phyloP scores from a whole-genome alignment of 352 stramenopile species.

The Salisapilia sapeloensis region DNA sequence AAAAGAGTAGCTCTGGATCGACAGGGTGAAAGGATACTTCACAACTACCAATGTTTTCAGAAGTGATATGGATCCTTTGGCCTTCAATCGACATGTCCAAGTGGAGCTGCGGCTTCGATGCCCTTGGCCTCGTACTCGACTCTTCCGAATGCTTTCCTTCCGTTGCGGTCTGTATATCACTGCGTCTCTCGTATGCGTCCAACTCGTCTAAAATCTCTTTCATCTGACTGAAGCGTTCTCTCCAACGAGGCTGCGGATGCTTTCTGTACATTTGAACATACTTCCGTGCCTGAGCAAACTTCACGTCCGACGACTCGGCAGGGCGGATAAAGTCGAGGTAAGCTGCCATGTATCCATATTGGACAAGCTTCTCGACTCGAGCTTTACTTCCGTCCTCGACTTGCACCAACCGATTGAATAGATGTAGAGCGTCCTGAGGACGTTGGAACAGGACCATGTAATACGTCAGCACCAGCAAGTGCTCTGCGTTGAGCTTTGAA shows the following conservation, averaged over 20 bases:
- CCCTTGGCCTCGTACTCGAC: no score
- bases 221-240: constrained; percentile 20
- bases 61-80: constrained; percentile 9
- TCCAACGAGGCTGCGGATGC: constrained; percentile 24
- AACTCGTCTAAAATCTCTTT: constrained; percentile 22
- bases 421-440: constrained; percentile 11
- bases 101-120: constrained; percentile 4
- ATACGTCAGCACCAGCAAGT: constrained; percentile 25
- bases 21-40: constrained; percentile 39
- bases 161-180: constrained; percentile 1
- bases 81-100: constrained; percentile 12
- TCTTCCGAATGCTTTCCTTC: neutral
- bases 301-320: neutral
- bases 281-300: constrained; percentile 16
- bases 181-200: constrained; percentile 11
- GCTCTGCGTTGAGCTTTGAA: constrained; percentile 5
- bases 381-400: constrained; percentile 9
- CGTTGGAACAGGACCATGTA: constrained; percentile 31
- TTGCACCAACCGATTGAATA: constrained; percentile 8
- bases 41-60: constrained; percentile 12
- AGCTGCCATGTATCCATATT: constrained; percentile 35
- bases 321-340: constrained; percentile 41
- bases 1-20: constrained; percentile 58
- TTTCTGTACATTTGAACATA: constrained; percentile 14
- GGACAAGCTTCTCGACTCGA: no score